Evolutionary conservation across 2,329 filamentous ascomycete species (phyloP), one percentile per base, ranked within the genome.

Genomic region (Apiospora arundinis): DNA sequence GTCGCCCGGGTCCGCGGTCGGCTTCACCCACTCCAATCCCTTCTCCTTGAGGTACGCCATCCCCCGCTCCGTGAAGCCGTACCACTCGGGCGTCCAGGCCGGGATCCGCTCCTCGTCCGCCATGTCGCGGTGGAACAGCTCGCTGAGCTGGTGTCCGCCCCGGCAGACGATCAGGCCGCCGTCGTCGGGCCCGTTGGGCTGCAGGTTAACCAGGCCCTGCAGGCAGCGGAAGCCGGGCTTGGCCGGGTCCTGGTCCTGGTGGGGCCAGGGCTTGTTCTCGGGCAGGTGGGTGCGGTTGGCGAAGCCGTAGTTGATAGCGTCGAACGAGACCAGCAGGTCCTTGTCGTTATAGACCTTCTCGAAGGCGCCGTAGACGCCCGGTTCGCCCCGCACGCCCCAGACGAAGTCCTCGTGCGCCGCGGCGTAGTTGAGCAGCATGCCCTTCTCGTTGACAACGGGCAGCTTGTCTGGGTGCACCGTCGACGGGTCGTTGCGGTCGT

Each of bases 241-340:
- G 8, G 77, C 78, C 0, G 82, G 84, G 69, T 85, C 81, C 72
- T 85, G 83, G 70, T 85, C 84, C 63, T 85, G 83, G 74, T 85
- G 84, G 2, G 83, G 82, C 84, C 83, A 85, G 1, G 83, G 84
- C 69, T 80, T 81, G 75, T 82, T 85, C 12, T 75, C 69, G 4
- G 77, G 74, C 5, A 82, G 74, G 72, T 84, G 79, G 18, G 46
- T 71, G 16, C 72, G 69, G 60, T 73, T 84, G 14, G 83, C 80
- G 70, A 86, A 82, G 40, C 80, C 80, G 44, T 83, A 82, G 76
- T 85, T 86, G 73, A 85, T 77, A 9, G 82, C 83, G 72, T 87
- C 85, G 72, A 86, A 87, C 0, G 85, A 86, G 1, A 86, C 85
- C 32, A 87, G 81, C 28, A 87, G 75, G 67, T 87, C 84, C 67